Evolutionary conservation across 441 rosid genomes (phyloP), one percentile per base, ranked within the genome.

Genomic region (Pelargonium citronellum): DNA sequence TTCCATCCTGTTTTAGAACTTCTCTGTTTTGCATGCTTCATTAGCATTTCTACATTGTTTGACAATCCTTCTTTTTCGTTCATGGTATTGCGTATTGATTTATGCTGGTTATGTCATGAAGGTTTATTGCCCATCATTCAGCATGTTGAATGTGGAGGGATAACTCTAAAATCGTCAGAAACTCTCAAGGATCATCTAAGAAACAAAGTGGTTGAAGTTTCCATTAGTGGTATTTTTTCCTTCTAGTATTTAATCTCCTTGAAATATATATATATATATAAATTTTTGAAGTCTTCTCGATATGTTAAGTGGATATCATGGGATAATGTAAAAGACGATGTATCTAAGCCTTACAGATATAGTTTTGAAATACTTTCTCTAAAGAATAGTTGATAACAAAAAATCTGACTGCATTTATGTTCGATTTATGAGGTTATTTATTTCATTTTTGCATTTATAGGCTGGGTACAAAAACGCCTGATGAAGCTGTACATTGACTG

Each of bases 121-220:
- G 99, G 99, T 84, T 84, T 95, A 69, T 74, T 95, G 85, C 99
- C 98, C 73, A 89, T 92, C 79, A 85, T 95, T 81, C 86, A 85
- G 71, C 83, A 87, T 70, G 70, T 92, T 79, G 79, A 79, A 74
- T 82, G 75, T 79, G 86, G 73, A 71, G 95, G 87, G 77, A 84
- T 77, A 75, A 76, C 81, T 80, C 70, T 91, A 70, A 86, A 84
- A 74, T 85, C 86, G 69, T 68, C 73, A 66, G 87, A 84, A 75
- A 63, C 69, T 67, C 83, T 84, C 49, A 80, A 71, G 58, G 82
- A 80, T 75, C 82, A 80, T 67, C 53, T 73, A 27, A 81, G 75
- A 75, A 82, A 82, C 70, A 71, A 78, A 71, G 64, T 78, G 24
- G 73, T 92, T 77, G 96, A 91, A 82, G 99, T 87, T 73, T 77